Evolutionary conservation across 441 rosid genomes (phyloP), one percentile per base, ranked within the genome.

Genomic region (Heliophila coronopifolia): DNA sequence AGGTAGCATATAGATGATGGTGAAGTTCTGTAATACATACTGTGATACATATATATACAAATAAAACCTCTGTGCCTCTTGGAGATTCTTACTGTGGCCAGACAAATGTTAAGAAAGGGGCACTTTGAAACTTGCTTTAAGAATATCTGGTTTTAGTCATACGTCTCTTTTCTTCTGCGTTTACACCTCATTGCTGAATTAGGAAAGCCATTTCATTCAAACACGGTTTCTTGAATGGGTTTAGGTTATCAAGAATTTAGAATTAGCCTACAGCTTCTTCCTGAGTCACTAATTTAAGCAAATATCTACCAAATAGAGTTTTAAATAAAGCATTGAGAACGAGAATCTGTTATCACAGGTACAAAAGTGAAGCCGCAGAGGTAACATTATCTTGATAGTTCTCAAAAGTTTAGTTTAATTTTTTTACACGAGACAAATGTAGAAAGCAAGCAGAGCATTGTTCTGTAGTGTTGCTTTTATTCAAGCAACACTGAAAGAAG

Each of bases 401-500:
- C 59, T 64, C 59, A 50, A 41, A 50, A 43, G 63, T 48, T 57
- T 35, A 39, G 65, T 51, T 65, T 39, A 60, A 50, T 58, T 30
- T 58, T 46, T 58, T 58, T 59, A 65, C 65, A 58, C 27, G 48
- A 64, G 59, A 50, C 64, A 52, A 65, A 52, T 36, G 55, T 38
- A 58, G 60, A 65, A 50, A 37, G 36, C 26, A 37, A 65, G 50
- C 65, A 58, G 50, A 58, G 38, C 44, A 38, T 10, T 45, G 54
- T 50, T 50, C 34, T 35, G 40, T 22, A 24, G 38, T 63, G 23
- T 32, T 38, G 61, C 37, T 62, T 64, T 42, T 20, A 49, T 10
- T 77, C 59, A 92, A 52, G 95, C 99, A 70, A 92, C 76, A 47
- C 94, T 88, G 83, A 88, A 92, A 13, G 95, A 87, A 68, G 37